These are phyloP conservation scores for Pleurotus djamor DNA, from an alignment of 768 basidiomycete species.

Conservation along the genomic window DNA sequence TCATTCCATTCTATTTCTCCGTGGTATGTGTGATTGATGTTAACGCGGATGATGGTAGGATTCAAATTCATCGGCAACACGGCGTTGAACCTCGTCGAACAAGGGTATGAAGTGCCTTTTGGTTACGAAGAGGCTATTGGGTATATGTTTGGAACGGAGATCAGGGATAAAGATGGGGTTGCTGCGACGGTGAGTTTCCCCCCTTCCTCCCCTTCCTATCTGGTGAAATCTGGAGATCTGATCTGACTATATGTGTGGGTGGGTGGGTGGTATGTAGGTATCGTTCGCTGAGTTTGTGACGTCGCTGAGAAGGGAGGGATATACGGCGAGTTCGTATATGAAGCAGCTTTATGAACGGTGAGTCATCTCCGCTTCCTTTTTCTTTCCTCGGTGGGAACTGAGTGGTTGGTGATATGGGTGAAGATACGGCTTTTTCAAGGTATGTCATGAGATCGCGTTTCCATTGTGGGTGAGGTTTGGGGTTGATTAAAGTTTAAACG, in stretches of 20 bases:
- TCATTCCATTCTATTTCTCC: slow-evolving; percentile 3
- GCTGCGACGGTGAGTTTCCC: slow-evolving; percentile 60
- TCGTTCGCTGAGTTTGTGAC: slow-evolving; percentile 68
- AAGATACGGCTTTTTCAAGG: slow-evolving; percentile 82
- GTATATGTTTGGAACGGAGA: slow-evolving; percentile 78
- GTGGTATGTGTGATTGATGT: slow-evolving; percentile 11
- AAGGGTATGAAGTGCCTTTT: slow-evolving; percentile 75
- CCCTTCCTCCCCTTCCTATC: no score
- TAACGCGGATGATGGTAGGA: slow-evolving; percentile 34
- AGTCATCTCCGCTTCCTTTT: slow-evolving; percentile 8
- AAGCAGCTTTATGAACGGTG: slow-evolving; percentile 63
- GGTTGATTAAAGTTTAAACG: no score
- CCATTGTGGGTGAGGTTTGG: no score
- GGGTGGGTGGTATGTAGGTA: no score
- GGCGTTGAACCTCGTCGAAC: slow-evolving; percentile 57
- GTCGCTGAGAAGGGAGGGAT: slow-evolving; percentile 45
- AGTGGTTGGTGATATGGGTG: not conserved
- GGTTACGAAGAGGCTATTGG: slow-evolving; percentile 94
- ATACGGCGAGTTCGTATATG: slow-evolving; percentile 55
- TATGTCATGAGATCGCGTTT: no score
- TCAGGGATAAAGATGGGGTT: slow-evolving; percentile 89
- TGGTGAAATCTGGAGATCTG: no score
- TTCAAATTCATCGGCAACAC: slow-evolving; percentile 93
- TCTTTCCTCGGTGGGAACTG: no score
- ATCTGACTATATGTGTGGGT: no score